These are phyloP conservation scores for Rhytidiadelphus loreus DNA, from an alignment of 225 moss, liverwort and hornwort genomes.

Conservation along the genomic window DNA sequence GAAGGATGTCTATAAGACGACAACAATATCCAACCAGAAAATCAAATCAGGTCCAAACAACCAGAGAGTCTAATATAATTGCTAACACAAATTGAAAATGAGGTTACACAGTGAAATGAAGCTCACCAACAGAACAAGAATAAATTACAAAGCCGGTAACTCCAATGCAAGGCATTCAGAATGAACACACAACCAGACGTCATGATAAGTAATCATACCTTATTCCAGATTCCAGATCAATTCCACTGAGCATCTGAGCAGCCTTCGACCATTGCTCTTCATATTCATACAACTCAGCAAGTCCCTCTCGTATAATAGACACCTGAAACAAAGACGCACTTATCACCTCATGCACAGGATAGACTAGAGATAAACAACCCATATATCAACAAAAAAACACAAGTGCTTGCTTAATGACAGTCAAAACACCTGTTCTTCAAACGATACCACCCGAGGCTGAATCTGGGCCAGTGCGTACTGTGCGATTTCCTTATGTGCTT, in stretches of 20 bases:
- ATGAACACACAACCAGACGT: neutral
- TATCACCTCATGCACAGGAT: neutral
- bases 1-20: neutral
- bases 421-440: conserved; percentile 82
- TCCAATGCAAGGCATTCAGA: neutral
- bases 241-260: conserved; percentile 97
- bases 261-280: conserved; percentile 99
- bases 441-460: conserved; percentile 96
- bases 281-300: conserved; percentile 84
- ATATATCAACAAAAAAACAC: neutral
- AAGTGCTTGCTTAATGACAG: neutral
- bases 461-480: conserved; percentile 95
- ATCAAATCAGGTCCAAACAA: neutral
- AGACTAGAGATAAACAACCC: neutral
- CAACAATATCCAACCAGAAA: neutral
- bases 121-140: neutral
- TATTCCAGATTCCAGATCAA: conserved; percentile 93
- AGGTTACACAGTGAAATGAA: neutral
- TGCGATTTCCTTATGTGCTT: conserved; percentile 95
- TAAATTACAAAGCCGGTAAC: neutral
- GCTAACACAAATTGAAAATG: neutral
- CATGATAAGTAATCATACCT: conserved; percentile 27
- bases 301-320: conserved; percentile 91
- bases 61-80: neutral
- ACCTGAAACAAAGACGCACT: conserved; percentile 40